Evolutionary conservation across 176 grass and related monocot genomes (phyloP).

Genomic region (Phragmites australis): DNA sequence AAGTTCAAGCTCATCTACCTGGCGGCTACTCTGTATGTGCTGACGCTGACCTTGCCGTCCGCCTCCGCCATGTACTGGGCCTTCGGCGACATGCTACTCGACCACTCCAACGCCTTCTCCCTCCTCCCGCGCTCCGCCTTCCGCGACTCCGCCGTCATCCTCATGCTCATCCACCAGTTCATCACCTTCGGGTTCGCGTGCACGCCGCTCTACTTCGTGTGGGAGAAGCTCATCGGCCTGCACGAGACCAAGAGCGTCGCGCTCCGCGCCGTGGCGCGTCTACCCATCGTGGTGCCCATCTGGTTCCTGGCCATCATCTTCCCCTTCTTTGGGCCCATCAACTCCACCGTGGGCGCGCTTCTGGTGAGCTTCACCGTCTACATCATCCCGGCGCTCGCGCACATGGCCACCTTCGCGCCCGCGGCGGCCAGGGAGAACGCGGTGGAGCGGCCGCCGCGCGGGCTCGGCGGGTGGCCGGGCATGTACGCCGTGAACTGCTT

Average conservation of each 20-base stretch:
- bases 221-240: constrained; percentile 89
- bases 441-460: constrained; percentile 73
- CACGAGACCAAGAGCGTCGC: constrained; percentile 5
- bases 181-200: constrained; percentile 97
- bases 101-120: constrained; percentile 95
- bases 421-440: constrained; percentile 85
- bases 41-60: constrained; percentile 87
- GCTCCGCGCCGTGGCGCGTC: constrained; percentile 40
- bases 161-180: constrained; percentile 97
- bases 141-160: constrained; percentile 71
- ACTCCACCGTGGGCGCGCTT: constrained; percentile 86
- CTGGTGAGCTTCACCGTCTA: constrained; percentile 99
- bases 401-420: constrained; percentile 79
- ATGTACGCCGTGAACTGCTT: constrained; percentile 70
- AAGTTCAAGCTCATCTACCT: constrained; percentile 97
- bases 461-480: constrained; percentile 65
- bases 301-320: constrained; percentile 97
- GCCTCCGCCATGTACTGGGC: constrained; percentile 96
- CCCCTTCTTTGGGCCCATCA: constrained; percentile 96
- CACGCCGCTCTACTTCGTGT: constrained; percentile 95
- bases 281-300: constrained; percentile 74
- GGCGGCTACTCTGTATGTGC: constrained; percentile 69
- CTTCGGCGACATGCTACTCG: constrained; percentile 80
- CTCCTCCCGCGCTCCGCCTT: constrained; percentile 73
- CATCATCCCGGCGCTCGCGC: constrained; percentile 81